Evolutionary conservation across 768 basidiomycete species (phyloP), one percentile per base, ranked within the genome.

Genomic region (Candolleomyces aberdarensis): DNA sequence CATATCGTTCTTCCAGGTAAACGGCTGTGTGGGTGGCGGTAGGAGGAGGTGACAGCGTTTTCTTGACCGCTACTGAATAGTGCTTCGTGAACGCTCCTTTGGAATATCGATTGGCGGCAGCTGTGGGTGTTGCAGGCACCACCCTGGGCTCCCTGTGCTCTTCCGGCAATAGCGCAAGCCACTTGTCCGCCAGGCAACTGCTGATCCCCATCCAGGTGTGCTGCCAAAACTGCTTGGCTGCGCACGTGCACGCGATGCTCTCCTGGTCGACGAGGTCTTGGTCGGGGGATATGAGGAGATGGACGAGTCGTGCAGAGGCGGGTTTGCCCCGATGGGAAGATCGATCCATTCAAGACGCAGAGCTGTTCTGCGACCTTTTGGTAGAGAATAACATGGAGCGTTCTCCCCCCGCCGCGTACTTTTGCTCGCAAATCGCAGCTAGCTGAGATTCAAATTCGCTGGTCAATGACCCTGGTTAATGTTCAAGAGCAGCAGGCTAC

Each of bases 161-260:
- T 31, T 82, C 82, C 0, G 85, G 83, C 1, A 95, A 78, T 66
- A 93, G 76, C 29, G 85, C 78, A 46, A 98, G 78, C 69, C 91
- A 94, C 59, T 85, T 80, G 61, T 95, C 94, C 3, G 94, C 94
- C 19, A 90, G 75, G 7, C 96, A 86, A 62, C 92, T 94, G 3
- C 91, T 94, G 44, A 99, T 87, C 1, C 96, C 95, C 61, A 90
- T 36, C 36, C 96, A 96, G 26, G 90, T 86, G 71, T 98, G 96
- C 65, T 98, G 96, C 96, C 96, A 99, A 74, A 96, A 98, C 71
- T 94, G 83, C 70, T 92, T 96, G 8, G 92, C 94, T 41, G 83
- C 74, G 63, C 81, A 75, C 50, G 69, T 61, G 52, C 36, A 58
- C 29, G 62, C 66, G 65, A 36, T 36, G 11, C 36, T 68, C 19